Base-by-base conservation (phyloP, 2,329 filamentous ascomycete species). In the Colletotrichum brevisporum region DNA sequence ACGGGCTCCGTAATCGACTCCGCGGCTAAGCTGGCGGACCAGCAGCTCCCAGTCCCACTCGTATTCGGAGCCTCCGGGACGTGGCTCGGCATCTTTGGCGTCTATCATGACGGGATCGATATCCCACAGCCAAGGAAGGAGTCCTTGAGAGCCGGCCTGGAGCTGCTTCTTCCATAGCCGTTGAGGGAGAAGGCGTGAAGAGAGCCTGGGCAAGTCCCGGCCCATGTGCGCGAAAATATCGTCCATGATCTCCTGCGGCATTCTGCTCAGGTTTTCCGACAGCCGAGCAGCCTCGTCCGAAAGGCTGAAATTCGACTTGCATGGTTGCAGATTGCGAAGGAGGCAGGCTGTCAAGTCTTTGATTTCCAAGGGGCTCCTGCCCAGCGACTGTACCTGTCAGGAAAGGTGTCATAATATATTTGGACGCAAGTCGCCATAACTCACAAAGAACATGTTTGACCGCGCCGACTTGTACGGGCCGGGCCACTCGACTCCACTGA, bases 1-100 rank as follows among this genome's bases (percentile, higher is more conserved):
- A 2, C 10, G 15, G 4, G 41, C 6, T 18, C 48, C 47, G 2
- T 52, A 61, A 0, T 61, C 48, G 0, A 63, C 50, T 9, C 50
- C 50, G 0, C 41, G 51, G 52, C 16, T 54, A n/a, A 55, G 51
- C 43, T 55, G 51, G 1, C 50, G 51, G 8, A 48, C n/a, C 0
- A 63, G 26, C n/a, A 55, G 41, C 26, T 63, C 41, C 39, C 60
- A 63, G 16, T 63, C 60, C 41, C 60, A 63, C 52, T 55, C 60
- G 0, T 55, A 26, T 3, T 36, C 50, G 27, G 26, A 0, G 0
- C 39, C 59, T 5, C 53, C 53, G 4, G 53, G 53, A 12, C 50
- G 16, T 0, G 26, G n/a, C 26, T 63, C 39, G 2, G 4, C n/a
- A 24, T 47, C 60, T 5, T 63, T 63, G 9, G 18, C 39, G 36